phyloP scores from a whole-genome alignment of 179 eudicot species.

The Vitellaria paradoxa region DNA sequence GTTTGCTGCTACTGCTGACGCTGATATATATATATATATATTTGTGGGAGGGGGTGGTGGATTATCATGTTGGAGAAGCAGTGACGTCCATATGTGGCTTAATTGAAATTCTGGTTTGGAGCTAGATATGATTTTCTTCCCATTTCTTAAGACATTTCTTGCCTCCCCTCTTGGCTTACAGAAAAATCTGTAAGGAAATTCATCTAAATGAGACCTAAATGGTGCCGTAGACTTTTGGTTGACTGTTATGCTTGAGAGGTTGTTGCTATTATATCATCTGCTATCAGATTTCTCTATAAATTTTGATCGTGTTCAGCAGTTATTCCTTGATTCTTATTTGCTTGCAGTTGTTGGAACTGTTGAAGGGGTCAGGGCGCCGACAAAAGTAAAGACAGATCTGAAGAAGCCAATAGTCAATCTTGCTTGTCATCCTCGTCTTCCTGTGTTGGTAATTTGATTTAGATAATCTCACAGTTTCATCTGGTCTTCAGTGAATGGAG shows the following conservation, averaged over 20 bases:
- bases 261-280: neutral
- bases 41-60: too few species aligned
- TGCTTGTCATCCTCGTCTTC: conserved; percentile 98
- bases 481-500: neutral
- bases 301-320: conserved; percentile 5
- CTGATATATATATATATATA: neutral
- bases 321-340: conserved; percentile 16
- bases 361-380: conserved; percentile 96
- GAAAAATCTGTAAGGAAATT: neutral
- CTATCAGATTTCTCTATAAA: neutral
- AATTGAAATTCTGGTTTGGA: conserved; percentile 5
- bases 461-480: neutral
- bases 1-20: neutral
- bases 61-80: neutral
- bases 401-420: conserved; percentile 97
- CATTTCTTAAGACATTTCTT: neutral
- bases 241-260: neutral
- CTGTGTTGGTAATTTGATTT: conserved; percentile 62
- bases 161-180: neutral
- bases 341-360: conserved; percentile 92
- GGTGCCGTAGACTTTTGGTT: neutral
- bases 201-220: neutral
- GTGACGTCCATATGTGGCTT: neutral
- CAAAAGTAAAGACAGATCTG: conserved; percentile 96
- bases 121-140: conserved; percentile 7